A percentile compares a stretch with the other conserved stretches of the same genome.
These are phyloP conservation scores for Phragmites australis DNA, from an alignment of 176 grass and related monocot genomes.

Conservation along the genomic window DNA sequence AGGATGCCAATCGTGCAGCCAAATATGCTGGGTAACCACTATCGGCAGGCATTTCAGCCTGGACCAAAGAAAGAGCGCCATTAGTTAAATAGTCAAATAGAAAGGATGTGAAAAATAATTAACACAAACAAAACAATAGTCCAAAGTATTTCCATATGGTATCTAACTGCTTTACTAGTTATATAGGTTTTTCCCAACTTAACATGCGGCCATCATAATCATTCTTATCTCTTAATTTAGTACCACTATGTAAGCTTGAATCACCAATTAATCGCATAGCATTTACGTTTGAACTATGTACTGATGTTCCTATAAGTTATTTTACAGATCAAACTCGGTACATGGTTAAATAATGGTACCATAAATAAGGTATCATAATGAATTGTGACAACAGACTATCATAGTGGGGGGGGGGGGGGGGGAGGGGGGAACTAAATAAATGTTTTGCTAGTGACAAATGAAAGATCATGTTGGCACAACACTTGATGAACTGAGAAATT, in stretches of 20 bases:
- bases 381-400: not conserved
- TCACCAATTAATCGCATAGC: not conserved
- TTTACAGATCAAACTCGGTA: not conserved
- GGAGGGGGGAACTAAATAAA: not conserved
- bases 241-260: not conserved
- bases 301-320: not conserved
- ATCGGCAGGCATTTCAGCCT: constrained; percentile 99
- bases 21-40: constrained; percentile 99
- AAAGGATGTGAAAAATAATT: not conserved
- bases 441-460: not conserved
- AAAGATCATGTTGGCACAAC: not conserved
- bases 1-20: constrained; percentile 92
- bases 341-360: not conserved
- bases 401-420: too few species aligned
- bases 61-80: not conserved
- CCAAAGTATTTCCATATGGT: not conserved
- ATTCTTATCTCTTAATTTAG: not conserved
- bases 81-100: constrained; percentile 7
- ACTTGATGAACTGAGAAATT: not conserved
- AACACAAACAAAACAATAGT: not conserved
- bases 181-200: constrained; percentile 1
- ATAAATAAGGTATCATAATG: not conserved
- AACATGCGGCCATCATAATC: not conserved
- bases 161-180: constrained; percentile 5
- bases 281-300: not conserved